Percentiles rank a stretch among this genome's conserved stretches.
Evolutionary conservation across 495 filamentous ascomycete species (phyloP).

Genomic region (Friedmanniomyces simplex): DNA sequence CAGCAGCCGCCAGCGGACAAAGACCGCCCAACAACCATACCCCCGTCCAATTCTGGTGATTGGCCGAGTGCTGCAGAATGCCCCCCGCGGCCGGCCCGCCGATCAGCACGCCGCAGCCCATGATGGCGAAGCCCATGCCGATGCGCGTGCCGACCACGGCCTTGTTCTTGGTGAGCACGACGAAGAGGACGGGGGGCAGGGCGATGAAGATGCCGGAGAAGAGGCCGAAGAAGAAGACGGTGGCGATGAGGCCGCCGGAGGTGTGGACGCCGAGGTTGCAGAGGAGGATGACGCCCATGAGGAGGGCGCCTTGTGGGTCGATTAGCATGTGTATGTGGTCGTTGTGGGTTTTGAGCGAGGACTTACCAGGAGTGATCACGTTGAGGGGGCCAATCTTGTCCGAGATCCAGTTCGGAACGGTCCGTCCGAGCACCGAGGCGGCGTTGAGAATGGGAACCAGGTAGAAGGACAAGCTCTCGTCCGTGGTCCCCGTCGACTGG

Average conservation of each 20-base stretch:
- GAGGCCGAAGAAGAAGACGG: slow-evolving; percentile 21
- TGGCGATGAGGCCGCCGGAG: slow-evolving; percentile 16
- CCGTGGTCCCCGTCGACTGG: slow-evolving; percentile 12
- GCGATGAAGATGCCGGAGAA: slow-evolving; percentile 26
- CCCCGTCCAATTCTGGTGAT: slow-evolving; percentile 19
- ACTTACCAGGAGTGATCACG: slow-evolving; percentile 16
- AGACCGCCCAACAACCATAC: slow-evolving; percentile 18
- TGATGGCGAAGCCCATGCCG: slow-evolving; percentile 24
- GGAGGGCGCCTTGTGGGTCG: slow-evolving; percentile 1
- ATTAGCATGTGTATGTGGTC: background rate
- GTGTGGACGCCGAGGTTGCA: slow-evolving; percentile 22
- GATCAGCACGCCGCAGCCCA: slow-evolving; percentile 15
- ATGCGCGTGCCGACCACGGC: slow-evolving; percentile 26
- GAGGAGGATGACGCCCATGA: slow-evolving; percentile 21
- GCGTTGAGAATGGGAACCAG: slow-evolving; percentile 26
- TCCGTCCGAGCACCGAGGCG: slow-evolving; percentile 26
- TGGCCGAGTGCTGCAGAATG: slow-evolving; percentile 8
- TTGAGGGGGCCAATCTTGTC: slow-evolving; percentile 27
- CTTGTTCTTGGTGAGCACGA: slow-evolving; percentile 21
- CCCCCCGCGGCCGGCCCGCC: slow-evolving; percentile 22
- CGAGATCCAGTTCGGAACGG: slow-evolving; percentile 21
- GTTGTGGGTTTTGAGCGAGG: background rate
- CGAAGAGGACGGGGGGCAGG: slow-evolving; percentile 25
- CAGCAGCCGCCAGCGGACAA: slow-evolving; percentile 1
- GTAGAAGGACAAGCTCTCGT: slow-evolving; percentile 21